Evolutionary conservation across 768 basidiomycete genomes (phyloP).

Genomic region (Fomitopsis serialis): DNA sequence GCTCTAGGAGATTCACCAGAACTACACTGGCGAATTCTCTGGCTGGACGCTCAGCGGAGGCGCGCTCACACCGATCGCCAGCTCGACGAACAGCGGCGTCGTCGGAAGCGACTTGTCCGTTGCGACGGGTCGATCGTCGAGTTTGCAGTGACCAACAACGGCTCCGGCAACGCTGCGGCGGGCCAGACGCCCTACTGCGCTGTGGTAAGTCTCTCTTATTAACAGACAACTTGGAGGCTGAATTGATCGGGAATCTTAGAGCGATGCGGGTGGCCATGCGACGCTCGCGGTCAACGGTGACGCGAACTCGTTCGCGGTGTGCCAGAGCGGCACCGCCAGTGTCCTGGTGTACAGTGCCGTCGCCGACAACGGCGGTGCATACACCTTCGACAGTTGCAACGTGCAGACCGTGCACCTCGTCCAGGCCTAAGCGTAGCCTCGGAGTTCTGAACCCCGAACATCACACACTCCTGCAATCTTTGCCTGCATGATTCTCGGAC

Average conservation of each 20-base stretch:
- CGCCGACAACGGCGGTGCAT: neutral
- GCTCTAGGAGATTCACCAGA: neutral
- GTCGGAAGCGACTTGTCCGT: neutral
- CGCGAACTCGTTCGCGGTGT: neutral
- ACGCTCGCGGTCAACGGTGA: neutral
- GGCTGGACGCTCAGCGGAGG: constrained; percentile 32
- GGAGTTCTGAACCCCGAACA: too few species aligned
- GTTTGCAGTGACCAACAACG: neutral
- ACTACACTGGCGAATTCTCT: constrained; percentile 33
- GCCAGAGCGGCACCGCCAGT: neutral
- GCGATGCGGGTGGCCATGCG: neutral
- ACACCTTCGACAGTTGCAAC: neutral
- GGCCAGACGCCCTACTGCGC: neutral
- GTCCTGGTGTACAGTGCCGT: neutral
- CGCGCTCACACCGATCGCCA: constrained; percentile 31
- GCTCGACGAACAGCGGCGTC: neutral
- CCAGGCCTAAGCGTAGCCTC: too few species aligned
- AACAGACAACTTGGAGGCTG: too few species aligned
- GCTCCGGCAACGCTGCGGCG: neutral
- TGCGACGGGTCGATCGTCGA: neutral
- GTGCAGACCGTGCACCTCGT: too few species aligned
- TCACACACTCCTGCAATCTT: too few species aligned
- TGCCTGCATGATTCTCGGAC: too few species aligned
- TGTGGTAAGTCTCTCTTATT: neutral
- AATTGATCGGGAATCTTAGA: too few species aligned